Percentiles rank a stretch among this genome's conserved stretches.
These are phyloP conservation scores for Cladophialophora exuberans DNA, from an alignment of 2,329 filamentous ascomycete species.

Conservation along the genomic window DNA sequence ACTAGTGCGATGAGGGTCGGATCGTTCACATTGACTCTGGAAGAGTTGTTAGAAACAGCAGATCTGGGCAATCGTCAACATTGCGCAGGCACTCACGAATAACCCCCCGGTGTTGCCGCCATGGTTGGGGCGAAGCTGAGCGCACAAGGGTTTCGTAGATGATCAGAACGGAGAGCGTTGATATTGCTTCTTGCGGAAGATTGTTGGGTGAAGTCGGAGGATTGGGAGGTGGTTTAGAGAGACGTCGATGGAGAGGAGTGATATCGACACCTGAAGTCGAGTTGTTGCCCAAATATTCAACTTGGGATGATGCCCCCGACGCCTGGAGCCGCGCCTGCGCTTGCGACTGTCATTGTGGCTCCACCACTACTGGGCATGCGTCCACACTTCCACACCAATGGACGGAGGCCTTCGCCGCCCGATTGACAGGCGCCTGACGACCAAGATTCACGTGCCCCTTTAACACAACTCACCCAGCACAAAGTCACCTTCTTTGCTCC, in stretches of 20 bases:
- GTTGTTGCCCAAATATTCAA: conserved; percentile 26
- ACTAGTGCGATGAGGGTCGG: conserved; percentile 77
- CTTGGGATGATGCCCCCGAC: conserved; percentile 6
- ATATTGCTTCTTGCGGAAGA: conserved; percentile 20
- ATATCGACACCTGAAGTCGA: too few species aligned
- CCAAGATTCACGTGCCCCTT: too few species aligned
- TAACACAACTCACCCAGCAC: too few species aligned
- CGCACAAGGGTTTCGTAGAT: conserved; percentile 21
- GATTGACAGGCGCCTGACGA: conserved; percentile 20
- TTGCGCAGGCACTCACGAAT: conserved; percentile 46
- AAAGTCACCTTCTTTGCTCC: too few species aligned
- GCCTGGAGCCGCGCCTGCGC: conserved; percentile 14
- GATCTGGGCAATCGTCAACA: conserved; percentile 24
- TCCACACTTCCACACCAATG: too few species aligned
- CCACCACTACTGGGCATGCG: neutral
- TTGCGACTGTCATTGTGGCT: neutral
- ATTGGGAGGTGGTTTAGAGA: neutral
- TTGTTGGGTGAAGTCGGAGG: conserved; percentile 20
- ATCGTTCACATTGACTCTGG: conserved; percentile 72
- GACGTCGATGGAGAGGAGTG: conserved; percentile 13
- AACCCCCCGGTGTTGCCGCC: conserved; percentile 47
- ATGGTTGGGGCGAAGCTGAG: conserved; percentile 41
- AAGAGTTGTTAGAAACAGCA: conserved; percentile 11
- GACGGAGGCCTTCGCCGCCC: neutral
- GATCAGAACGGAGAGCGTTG: conserved; percentile 14